Evolutionary conservation across 1,284 basidiomycete genomes (phyloP), one percentile per base, ranked within the genome.

Genomic region (Cryptococcus sp.): DNA sequence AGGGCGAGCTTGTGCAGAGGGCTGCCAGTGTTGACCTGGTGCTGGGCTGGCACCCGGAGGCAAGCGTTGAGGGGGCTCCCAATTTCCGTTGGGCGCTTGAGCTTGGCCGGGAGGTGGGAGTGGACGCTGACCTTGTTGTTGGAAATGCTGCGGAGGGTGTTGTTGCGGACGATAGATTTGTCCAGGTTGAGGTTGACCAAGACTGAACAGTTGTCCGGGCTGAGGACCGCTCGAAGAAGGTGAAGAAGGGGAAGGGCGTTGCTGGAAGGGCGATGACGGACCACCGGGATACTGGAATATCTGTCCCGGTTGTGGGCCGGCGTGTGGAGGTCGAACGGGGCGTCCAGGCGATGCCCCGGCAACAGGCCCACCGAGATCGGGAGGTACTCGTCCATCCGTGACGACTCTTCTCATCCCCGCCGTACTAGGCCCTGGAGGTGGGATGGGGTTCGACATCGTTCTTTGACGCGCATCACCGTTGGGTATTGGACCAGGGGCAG

Each of bases 121-220:
- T 15, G 63, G 58, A 25, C 57, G 49, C 54, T 54, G 54, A 16
- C 54, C 51, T 11, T 48, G 43, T 27, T 77, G 73, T 42, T 75
- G 74, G 63, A 76, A 79, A 10, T 35, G 30, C 30, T 35, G 25
- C 17, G 63, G 58, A 25, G 54, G 49, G 51, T 54, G 54, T 17
- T 54, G 47, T 16, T 48, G 43, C 19, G 76, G 73, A 40, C 74
- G 74, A 64, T 76, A 79, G 5, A 78, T 66, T 62, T 79, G 76
- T 10, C 77, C 78, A 2, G 78, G 76, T 60, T 78, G 76, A n/a
- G 76, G 67, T 15, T 51, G 20, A 47, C 65, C 63, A 3, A 52
- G 60, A 43, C 19, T 58, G 55, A 53, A 65, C 15, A 50, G 50
- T 49, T 64, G 66, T 4, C 47, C 65, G 40, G 52, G 65, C 47